Conservation (phyloP, 108 stramenopile genomes). For the Pseudonitzschia delicatissima region DNA sequence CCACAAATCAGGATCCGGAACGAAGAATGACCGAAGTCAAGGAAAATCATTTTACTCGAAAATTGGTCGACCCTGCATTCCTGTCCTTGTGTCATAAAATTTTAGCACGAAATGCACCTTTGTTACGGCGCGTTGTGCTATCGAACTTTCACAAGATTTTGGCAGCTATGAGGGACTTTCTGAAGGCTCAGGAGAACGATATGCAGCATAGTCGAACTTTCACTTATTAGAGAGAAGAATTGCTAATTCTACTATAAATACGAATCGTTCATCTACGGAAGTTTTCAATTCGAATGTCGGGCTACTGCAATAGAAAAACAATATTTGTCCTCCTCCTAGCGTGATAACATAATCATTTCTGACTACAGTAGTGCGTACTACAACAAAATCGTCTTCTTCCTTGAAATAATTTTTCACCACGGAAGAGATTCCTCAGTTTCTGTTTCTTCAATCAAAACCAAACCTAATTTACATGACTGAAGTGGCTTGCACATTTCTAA, state of each 20-base stretch:
- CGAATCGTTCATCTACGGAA: background rate
- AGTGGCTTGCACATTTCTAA: no score
- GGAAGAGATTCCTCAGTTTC: no score
- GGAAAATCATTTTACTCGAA: conserved; percentile 62
- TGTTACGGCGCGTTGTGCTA: conserved; percentile 64
- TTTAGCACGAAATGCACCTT: conserved; percentile 59
- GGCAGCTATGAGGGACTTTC: conserved; percentile 57
- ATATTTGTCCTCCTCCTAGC: no score
- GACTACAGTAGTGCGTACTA: no score
- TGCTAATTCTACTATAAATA: no score
- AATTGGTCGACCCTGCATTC: conserved; percentile 64
- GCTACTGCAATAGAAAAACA: no score
- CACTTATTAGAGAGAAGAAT: no score
- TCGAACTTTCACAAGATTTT: conserved; percentile 65
- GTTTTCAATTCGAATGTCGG: background rate
- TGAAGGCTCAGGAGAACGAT: conserved; percentile 69
- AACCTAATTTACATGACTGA: no score
- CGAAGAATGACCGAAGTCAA: conserved; percentile 36
- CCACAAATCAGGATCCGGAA: background rate
- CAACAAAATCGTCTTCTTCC: no score
- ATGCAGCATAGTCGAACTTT: conserved; percentile 39
- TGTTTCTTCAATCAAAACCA: no score
- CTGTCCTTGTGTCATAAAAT: conserved; percentile 53
- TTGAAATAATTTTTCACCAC: no score
- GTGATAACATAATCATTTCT: no score